These are phyloP conservation scores for Microbotryomycetes sp. DNA, from an alignment of 1,284 basidiomycete species.

Conservation along the genomic window DNA sequence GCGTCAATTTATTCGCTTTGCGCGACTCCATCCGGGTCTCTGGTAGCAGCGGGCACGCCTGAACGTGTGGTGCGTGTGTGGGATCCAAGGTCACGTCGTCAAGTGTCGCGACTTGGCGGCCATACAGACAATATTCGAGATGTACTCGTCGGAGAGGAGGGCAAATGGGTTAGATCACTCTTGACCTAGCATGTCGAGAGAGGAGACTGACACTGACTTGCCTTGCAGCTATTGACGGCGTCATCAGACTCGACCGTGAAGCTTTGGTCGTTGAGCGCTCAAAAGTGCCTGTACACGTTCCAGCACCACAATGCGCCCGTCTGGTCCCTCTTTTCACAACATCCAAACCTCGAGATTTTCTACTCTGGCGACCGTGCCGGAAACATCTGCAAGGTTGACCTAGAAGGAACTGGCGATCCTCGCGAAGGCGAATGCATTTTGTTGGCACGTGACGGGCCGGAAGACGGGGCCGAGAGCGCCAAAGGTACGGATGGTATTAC, in stretches of 20 bases:
- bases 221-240: constrained; percentile 66
- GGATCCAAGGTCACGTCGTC: constrained; percentile 66
- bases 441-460: constrained; percentile 58
- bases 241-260: constrained; percentile 69
- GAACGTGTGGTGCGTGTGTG: constrained; percentile 83
- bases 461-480: constrained; percentile 39
- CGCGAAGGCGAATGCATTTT: constrained; percentile 78
- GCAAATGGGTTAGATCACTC: constrained; percentile 63
- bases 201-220: not conserved
- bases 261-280: constrained; percentile 84
- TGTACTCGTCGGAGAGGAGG: constrained; percentile 80
- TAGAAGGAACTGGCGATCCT: constrained; percentile 68
- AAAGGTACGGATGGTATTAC: constrained; percentile 55
- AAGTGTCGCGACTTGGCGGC: constrained; percentile 73
- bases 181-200: constrained; percentile 12
- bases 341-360: constrained; percentile 83
- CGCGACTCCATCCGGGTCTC: constrained; percentile 60
- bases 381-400: constrained; percentile 79
- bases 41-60: constrained; percentile 81
- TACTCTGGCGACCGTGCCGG: constrained; percentile 94
- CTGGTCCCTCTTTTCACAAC: constrained; percentile 82
- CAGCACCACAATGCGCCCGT: constrained; percentile 83
- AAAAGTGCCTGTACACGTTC: constrained; percentile 91
- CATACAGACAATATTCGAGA: constrained; percentile 95
- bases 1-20: constrained; percentile 42